Base-by-base conservation (phyloP, 306 rosid genomes). In the Casuarina equisetifolia region DNA sequence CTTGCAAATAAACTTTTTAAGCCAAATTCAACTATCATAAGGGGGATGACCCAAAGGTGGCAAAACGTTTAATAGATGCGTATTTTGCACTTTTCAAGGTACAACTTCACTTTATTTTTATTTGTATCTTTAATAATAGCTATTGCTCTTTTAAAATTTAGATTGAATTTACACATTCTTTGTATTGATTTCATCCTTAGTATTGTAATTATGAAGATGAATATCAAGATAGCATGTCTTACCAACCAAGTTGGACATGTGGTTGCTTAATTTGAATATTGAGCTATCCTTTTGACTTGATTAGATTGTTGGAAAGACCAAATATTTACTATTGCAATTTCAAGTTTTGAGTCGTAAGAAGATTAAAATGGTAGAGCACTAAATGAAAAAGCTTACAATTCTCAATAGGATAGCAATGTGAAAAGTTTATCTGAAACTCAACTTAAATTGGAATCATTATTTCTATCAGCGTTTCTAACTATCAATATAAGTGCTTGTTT, bases 31-130 rank as follows among this genome's bases (percentile, higher is more conserved):
- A 53, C 96, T 91, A 6, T 45, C 87, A 82, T 70, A 91, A 79
- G 80, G 96, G 92, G 84, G 97, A 95, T 78, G 99, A 97, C 70
- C 96, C 99, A 38, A 93, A 86, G 78, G 97, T 92, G 80, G 99
- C 99, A 10, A 95, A 95, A 89, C 93, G 91, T 53, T 85, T 95
- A 40, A 84, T 95, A 59, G 97, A 92, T 74, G 96, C 92, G 5
- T 95, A 95, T 74, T 95, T 95, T 86, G 96, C 90, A 20, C 88
- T 95, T 82, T 95, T 95, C 85, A 95, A 95, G 99, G 99, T 92
- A 92, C 50, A 1, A 25, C 32, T 25, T 25, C 32, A 1, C 32
- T 25, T 51, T 36, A 7, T 68, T 72, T 73, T 25, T 12, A 40
- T 66, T 38, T 78, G 12, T 62, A 19, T 55, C 19, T 17, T 54